A percentile compares a stretch with the other conserved stretches of the same genome.
Evolutionary conservation across 2,329 filamentous ascomycete genomes (phyloP).

Genomic region (Talaromyces albobiverticillius): DNA sequence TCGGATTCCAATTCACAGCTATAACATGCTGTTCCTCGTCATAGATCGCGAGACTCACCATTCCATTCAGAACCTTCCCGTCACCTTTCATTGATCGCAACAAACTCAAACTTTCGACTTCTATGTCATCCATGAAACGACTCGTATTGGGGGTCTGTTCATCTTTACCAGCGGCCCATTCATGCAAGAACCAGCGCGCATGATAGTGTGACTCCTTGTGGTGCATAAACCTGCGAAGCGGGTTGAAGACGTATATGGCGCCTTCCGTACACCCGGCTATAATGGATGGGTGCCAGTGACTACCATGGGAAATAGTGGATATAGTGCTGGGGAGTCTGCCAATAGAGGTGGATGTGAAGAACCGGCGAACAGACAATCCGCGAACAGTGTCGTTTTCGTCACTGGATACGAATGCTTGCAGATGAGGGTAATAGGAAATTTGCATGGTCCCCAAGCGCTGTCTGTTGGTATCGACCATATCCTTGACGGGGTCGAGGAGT

Average conservation of each 20-base stretch:
- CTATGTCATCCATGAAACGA: slow-evolving; percentile 45
- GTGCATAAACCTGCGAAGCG: slow-evolving; percentile 49
- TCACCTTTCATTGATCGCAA: slow-evolving; percentile 30
- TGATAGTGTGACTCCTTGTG: slow-evolving; percentile 52
- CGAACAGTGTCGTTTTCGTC: slow-evolving; percentile 55
- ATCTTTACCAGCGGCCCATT: slow-evolving; percentile 45
- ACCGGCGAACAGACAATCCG: slow-evolving; percentile 50
- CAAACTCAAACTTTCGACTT: slow-evolving; percentile 35
- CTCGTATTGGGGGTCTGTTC: slow-evolving; percentile 32
- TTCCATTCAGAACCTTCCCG: slow-evolving; percentile 29
- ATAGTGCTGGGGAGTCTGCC: slow-evolving; percentile 44
- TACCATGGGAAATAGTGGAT: slow-evolving; percentile 33
- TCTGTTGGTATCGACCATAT: slow-evolving; percentile 46
- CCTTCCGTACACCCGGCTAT: slow-evolving; percentile 54
- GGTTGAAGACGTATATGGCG: slow-evolving; percentile 50
- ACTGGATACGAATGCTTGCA: slow-evolving; percentile 52
- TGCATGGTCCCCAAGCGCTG: slow-evolving; percentile 48
- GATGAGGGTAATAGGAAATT: slow-evolving; percentile 55
- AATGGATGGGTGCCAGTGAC: slow-evolving; percentile 51
- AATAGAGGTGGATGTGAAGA: slow-evolving; percentile 49
- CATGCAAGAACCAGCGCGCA: slow-evolving; percentile 58
- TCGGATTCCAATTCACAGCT: slow-evolving; percentile 66
- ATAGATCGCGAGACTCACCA: slow-evolving; percentile 48
- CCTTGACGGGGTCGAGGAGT: slow-evolving; percentile 46
- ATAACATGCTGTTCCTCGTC: slow-evolving; percentile 64